phyloP scores from a whole-genome alignment of 768 basidiomycete species.

The Boletus coccyginus region DNA sequence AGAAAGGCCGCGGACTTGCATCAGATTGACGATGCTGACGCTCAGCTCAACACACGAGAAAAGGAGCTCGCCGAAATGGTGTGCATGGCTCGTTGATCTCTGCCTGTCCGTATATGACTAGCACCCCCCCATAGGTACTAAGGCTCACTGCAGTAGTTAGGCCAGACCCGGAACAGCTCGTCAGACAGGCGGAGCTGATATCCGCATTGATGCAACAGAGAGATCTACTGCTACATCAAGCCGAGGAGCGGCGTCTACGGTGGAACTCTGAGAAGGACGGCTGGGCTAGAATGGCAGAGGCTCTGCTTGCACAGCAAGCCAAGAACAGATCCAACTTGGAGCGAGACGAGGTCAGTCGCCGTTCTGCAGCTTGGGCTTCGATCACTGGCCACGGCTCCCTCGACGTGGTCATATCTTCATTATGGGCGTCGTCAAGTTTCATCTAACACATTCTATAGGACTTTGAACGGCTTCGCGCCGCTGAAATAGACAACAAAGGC shows the following conservation, averaged over 20 bases:
- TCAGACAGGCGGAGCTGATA: constrained; percentile 63
- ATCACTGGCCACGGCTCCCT: background rate
- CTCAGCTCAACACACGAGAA: constrained; percentile 37
- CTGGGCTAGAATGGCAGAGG: constrained; percentile 69
- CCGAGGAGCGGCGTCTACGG: constrained; percentile 55
- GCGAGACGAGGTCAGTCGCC: constrained; percentile 43
- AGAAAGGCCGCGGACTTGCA: constrained; percentile 45
- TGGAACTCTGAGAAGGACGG: constrained; percentile 63
- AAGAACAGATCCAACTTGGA: constrained; percentile 36
- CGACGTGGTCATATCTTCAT: background rate
- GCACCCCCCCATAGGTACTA: constrained; percentile 40
- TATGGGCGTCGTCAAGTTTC: background rate
- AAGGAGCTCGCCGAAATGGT: constrained; percentile 60
- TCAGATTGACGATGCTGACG: constrained; percentile 21
- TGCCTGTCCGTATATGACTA: background rate
- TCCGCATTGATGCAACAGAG: constrained; percentile 53
- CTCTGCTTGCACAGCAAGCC: constrained; percentile 50
- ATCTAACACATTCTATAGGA: constrained; percentile 42
- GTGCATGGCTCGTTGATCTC: constrained; percentile 21
- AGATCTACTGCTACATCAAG: constrained; percentile 50
- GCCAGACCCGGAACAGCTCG: constrained; percentile 45
- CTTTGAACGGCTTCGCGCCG: constrained; percentile 46
- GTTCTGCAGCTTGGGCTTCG: background rate
- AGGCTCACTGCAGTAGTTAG: constrained; percentile 43
- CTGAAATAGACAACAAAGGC: constrained; percentile 59